Conservation (phyloP, 2,329 filamentous ascomycete genomes). For the Cladophialophora carrionii region DNA sequence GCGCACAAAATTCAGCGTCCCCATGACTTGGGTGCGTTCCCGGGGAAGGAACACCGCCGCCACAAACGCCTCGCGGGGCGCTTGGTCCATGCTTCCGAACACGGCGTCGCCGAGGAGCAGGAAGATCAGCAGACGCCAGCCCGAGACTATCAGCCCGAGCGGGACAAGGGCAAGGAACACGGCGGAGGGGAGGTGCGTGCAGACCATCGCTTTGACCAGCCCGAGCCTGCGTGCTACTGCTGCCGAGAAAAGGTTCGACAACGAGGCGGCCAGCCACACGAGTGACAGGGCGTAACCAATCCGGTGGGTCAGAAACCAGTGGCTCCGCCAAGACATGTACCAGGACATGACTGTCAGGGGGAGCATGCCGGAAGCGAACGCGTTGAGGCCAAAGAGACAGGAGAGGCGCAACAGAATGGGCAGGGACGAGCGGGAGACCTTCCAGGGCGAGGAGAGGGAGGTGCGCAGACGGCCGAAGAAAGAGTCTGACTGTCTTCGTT, state of each 20-base stretch:
- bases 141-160: constrained; percentile 58
- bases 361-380: constrained; percentile 71
- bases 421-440: constrained; percentile 52
- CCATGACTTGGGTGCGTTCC: constrained; percentile 73
- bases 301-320: constrained; percentile 38
- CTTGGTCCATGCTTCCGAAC: constrained; percentile 70
- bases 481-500: constrained; percentile 11
- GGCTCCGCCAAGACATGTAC: constrained; percentile 37
- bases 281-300: constrained; percentile 49
- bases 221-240: constrained; percentile 68
- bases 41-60: constrained; percentile 65
- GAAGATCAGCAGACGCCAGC: constrained; percentile 58
- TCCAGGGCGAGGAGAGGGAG: constrained; percentile 36
- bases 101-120: constrained; percentile 66
- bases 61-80: constrained; percentile 70
- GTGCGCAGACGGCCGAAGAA: constrained; percentile 20
- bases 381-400: constrained; percentile 68
- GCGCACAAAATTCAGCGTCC: constrained; percentile 70
- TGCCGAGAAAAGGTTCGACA: constrained; percentile 56
- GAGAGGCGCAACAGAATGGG: constrained; percentile 65
- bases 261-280: constrained; percentile 54
- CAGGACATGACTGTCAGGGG: constrained; percentile 54
- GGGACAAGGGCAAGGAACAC: constrained; percentile 67
- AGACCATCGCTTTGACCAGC: constrained; percentile 69
- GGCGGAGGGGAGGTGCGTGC: constrained; percentile 71